Conservation (phyloP, 73 alveolate genomes). For the Tetrahymena borealis region DNA sequence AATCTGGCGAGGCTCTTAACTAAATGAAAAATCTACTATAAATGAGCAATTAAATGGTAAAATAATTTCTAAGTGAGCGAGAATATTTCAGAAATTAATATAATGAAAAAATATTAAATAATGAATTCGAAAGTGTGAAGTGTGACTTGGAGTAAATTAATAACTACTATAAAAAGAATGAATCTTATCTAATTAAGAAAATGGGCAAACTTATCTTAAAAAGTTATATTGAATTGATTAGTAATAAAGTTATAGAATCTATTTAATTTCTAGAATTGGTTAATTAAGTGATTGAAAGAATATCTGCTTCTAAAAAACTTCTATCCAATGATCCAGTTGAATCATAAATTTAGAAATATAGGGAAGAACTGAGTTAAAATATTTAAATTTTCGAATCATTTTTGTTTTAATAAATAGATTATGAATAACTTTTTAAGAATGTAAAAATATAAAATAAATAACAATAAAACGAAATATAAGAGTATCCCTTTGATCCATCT, state of each 20-base stretch:
- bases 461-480: no score
- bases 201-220: background rate
- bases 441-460: no score
- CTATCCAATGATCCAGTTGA: background rate
- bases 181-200: background rate
- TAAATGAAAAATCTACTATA: background rate
- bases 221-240: background rate
- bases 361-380: no score
- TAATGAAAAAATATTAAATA: background rate
- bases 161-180: background rate
- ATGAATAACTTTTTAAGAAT: no score
- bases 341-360: no score
- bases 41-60: background rate
- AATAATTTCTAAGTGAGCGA: background rate
- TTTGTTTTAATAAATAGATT: no score
- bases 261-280: background rate
- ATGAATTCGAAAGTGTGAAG: background rate
- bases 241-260: background rate
- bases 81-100: background rate
- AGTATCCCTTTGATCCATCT: no score
- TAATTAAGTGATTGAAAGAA: background rate
- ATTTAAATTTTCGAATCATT: no score
- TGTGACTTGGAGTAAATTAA: background rate
- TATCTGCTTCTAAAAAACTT: background rate
- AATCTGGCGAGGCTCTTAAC: background rate